These are phyloP conservation scores for Penicillium silybi DNA, from an alignment of 495 filamentous ascomycete species.

Conservation along the genomic window DNA sequence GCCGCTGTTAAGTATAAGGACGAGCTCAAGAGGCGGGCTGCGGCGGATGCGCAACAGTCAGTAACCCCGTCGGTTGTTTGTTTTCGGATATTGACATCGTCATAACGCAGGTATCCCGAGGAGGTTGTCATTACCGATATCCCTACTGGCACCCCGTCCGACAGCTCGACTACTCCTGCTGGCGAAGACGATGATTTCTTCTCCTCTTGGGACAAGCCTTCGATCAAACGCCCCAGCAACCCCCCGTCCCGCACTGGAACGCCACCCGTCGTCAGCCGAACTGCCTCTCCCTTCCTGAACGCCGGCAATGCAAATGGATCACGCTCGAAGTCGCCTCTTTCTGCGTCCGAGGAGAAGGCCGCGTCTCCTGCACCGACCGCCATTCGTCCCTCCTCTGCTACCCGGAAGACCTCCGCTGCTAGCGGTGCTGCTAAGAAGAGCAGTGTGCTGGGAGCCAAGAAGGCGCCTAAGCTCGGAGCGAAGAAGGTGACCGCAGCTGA, in stretches of 20 bases:
- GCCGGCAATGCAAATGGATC: slow-evolving; percentile 66
- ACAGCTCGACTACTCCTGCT: slow-evolving; percentile 66
- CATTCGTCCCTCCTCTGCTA: slow-evolving; percentile 69
- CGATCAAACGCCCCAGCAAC: slow-evolving; percentile 94
- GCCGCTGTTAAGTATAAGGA: slow-evolving; percentile 95
- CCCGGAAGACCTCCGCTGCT: slow-evolving; percentile 64
- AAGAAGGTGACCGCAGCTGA: slow-evolving; percentile 80
- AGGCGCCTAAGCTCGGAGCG: slow-evolving; percentile 77
- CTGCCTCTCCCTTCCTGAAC: slow-evolving; percentile 83
- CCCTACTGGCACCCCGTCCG: slow-evolving; percentile 52
- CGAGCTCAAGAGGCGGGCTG: slow-evolving; percentile 79
- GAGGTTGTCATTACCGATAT: slow-evolving; percentile 84
- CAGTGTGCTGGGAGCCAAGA: slow-evolving; percentile 87
- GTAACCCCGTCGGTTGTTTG: slow-evolving; percentile 10
- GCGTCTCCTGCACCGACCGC: slow-evolving; percentile 50
- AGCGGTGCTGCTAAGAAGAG: slow-evolving; percentile 62
- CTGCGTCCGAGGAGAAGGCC: slow-evolving; percentile 51
- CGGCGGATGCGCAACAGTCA: slow-evolving; percentile 75
- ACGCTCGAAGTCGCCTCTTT: slow-evolving; percentile 78
- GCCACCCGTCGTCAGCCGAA: slow-evolving; percentile 78
- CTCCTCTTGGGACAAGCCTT: slow-evolving; percentile 96
- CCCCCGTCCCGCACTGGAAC: slow-evolving; percentile 89
- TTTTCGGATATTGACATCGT: slow-evolving; percentile 17
- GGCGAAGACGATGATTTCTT: slow-evolving; percentile 95
- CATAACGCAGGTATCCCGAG: slow-evolving; percentile 62